Conservation (phyloP, 495 filamentous ascomycete species). For the Penicillium malachiteum region DNA sequence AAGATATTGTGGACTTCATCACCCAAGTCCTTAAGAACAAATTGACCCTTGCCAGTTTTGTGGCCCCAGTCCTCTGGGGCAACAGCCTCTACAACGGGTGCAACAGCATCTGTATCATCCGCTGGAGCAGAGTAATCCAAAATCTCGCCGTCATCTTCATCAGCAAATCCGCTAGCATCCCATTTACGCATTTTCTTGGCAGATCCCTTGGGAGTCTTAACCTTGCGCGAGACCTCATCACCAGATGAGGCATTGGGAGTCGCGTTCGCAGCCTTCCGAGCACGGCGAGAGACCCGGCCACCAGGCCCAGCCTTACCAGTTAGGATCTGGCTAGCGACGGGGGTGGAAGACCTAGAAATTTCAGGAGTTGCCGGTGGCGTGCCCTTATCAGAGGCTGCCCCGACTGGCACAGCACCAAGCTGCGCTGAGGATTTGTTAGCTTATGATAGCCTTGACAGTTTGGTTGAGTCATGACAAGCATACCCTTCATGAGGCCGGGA, state of each 20-base stretch:
- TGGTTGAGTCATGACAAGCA: slow-evolving; percentile 17
- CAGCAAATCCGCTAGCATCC: slow-evolving; percentile 84
- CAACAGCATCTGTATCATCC: slow-evolving; percentile 50
- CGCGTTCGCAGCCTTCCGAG: slow-evolving; percentile 68
- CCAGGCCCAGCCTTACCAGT: slow-evolving; percentile 69
- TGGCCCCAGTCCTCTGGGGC: slow-evolving; percentile 78
- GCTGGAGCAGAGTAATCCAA: slow-evolving; percentile 81
- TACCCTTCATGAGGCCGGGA: slow-evolving; percentile 55
- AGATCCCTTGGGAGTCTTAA: slow-evolving; percentile 53
- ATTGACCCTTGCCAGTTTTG: slow-evolving; percentile 82
- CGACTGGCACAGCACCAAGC: slow-evolving; percentile 46
- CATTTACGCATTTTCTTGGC: slow-evolving; percentile 85
- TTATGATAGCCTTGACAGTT: slow-evolving; percentile 21
- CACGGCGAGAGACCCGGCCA: slow-evolving; percentile 74
- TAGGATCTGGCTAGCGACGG: slow-evolving; percentile 63
- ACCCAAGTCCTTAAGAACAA: slow-evolving; percentile 88
- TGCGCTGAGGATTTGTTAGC: slow-evolving; percentile 40
- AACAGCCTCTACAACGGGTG: slow-evolving; percentile 67
- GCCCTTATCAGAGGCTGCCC: slow-evolving; percentile 48
- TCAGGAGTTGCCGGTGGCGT: slow-evolving; percentile 71
- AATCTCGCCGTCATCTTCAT: slow-evolving; percentile 76
- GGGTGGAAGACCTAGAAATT: slow-evolving; percentile 75
- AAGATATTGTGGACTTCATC: slow-evolving; percentile 92
- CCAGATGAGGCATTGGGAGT: slow-evolving; percentile 76
- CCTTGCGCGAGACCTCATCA: slow-evolving; percentile 67